Base-by-base conservation (phyloP, 768 basidiomycete genomes). In the Heimioporus sp. region DNA sequence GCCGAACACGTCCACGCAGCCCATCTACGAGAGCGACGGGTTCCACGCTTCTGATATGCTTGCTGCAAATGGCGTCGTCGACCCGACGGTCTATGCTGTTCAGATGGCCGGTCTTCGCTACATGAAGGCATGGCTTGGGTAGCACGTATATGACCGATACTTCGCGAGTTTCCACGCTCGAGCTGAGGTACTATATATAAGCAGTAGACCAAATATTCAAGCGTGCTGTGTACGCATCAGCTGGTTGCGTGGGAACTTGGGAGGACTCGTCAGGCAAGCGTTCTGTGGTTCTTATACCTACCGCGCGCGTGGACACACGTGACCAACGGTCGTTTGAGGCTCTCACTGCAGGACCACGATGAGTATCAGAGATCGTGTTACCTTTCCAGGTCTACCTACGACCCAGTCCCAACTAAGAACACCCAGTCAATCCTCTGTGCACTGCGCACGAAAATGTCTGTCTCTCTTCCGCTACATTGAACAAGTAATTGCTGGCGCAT, bases 1-100 rank as follows among this genome's bases (percentile, higher is more conserved):
- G 48, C 36, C 63, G 17, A 85, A 77, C 62, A 85, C 81, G 4
- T 48, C 74, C 1, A 64, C 64, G 1, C 84, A 85, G 57, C 82
- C 83, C 0, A 82, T 88, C 48, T 76, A 72, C 16, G 63, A 79
- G 13, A 70, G 80, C 20, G 77, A 85, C 54, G 87, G 82, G 0
- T 89, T 85, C 76, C 87, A 88, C 58, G 78, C 77, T 61, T 83
- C 85, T n/a, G 86, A 89, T 59, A 61, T 90, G 43, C 39, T 69
- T 48, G 66, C 69, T 0, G 38, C 54, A 24, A 70, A 71, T 37
- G 80, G 74, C 1, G 21, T 55, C 4, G 73, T 73, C 6, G 85
- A 88, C 57, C 53, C 76, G 15, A 80, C 80, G 2, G 71, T 88
- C 34, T 62, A 64, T 4, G 68, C 73, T 0, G 83, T 86, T 8